Percentiles rank a stretch among this genome's conserved stretches.
Evolutionary conservation across 805 yeast species (phyloP).

Genomic region (Candida parachauliodes): DNA sequence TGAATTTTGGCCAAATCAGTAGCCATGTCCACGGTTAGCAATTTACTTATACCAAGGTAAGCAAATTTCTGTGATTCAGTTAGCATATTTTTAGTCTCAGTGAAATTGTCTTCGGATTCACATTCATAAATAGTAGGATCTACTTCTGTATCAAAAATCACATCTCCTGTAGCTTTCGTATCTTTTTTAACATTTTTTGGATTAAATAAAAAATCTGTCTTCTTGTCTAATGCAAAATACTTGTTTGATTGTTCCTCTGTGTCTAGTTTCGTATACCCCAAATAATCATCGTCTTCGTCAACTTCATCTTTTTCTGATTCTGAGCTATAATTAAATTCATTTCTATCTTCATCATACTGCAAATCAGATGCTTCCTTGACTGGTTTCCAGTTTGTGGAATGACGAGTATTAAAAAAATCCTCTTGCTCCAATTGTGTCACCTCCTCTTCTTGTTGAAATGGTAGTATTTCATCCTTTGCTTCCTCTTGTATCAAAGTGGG

Average conservation of each 20-base stretch:
- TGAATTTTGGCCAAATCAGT: constrained; percentile 64
- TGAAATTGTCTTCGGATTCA: constrained; percentile 58
- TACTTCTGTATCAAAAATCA: constrained; percentile 4
- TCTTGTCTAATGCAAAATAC: constrained; percentile 48
- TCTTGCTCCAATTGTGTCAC: constrained; percentile 14
- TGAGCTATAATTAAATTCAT: constrained; percentile 49
- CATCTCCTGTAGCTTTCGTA: constrained; percentile 20
- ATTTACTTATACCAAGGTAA: constrained; percentile 78
- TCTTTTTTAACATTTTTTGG: constrained; percentile 15
- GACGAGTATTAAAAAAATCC: constrained; percentile 36
- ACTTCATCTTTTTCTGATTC: constrained; percentile 20
- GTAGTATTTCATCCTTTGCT: background rate
- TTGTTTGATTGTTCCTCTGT: constrained; percentile 82
- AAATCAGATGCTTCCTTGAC: constrained; percentile 79
- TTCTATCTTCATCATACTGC: constrained; percentile 79
- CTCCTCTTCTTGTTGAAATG: constrained; percentile 1
- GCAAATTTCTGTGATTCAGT: constrained; percentile 86
- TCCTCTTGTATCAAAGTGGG: background rate
- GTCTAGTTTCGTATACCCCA: constrained; percentile 84
- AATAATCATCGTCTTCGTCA: constrained; percentile 39
- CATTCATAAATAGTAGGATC: constrained; percentile 23
- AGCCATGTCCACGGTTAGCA: constrained; percentile 77
- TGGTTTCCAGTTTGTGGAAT: constrained; percentile 64
- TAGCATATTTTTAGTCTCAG: constrained; percentile 75
- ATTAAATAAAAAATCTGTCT: constrained; percentile 50